Evolutionary conservation across 495 filamentous ascomycete species (phyloP), one percentile per base, ranked within the genome.

Genomic region (Aspergillus avenaceus): DNA sequence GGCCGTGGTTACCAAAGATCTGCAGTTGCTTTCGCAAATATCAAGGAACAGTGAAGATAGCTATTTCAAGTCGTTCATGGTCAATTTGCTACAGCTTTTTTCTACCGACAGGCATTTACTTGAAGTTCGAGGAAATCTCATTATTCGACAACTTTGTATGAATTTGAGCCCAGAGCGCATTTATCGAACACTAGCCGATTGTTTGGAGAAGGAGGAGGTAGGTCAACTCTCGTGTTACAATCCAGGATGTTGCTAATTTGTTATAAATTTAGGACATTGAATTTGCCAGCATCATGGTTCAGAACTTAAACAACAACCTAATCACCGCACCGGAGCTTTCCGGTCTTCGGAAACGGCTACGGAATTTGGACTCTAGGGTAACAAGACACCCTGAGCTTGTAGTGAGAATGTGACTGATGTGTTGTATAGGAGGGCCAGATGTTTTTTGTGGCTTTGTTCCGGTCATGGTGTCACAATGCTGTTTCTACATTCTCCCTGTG

Each of bases 281-380:
- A 63, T 99, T 99, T 67, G 91, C 95, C 14, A 96, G 91, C 55
- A 99, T 97, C 58, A 99, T 99, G 95, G 90, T 99, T 22, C 95
- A 97, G 61, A 97, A 97, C 65, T 76, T 99, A 37, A 99, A 99
- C 69, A 99, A 99, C 60, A 99, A 97, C 56, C 79, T 99, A 16
- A 97, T 97, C 55, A 99, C 95, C 9, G 95, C 95, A 0, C 95
- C 95, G 0, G 91, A 99, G 62, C 76, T 99, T 26, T 83, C 89
- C 0, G 95, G 96, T 44, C 73, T 99, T 37, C 80, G 95, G 38
- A 96, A 95, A 65, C 78, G 93, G 16, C 75, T 99, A 41, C 79
- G 92, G 23, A 97, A 93, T 62, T 75, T 96, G 9, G 93, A 97
- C 63, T 87, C 87, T 0, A 88, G 83, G 67, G 88, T 89, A 69